Percentiles rank a stretch among this genome's conserved stretches.
These are phyloP conservation scores for Mytilinidion resinicola DNA, from an alignment of 495 filamentous ascomycete species.

Conservation along the genomic window DNA sequence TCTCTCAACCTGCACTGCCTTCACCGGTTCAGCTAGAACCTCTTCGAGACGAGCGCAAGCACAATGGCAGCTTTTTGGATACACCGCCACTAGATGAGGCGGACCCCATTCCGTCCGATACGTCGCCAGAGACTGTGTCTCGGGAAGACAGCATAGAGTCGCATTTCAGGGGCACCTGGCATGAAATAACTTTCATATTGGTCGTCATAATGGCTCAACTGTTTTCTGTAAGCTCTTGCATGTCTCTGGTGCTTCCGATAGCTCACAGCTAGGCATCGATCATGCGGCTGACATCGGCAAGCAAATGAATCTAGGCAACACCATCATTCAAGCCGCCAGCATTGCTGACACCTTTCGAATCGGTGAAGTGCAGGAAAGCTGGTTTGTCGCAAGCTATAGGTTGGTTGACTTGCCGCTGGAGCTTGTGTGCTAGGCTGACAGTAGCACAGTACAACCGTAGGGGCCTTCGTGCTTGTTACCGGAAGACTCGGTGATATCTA, in stretches of 20 bases:
- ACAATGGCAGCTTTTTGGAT: no score
- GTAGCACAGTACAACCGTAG: neutral
- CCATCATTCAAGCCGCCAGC: neutral
- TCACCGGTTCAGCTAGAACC: no score
- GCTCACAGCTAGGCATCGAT: no score
- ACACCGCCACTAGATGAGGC: no score
- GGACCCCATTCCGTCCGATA: neutral
- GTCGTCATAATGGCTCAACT: neutral
- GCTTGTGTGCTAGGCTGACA: neutral
- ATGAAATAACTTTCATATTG: neutral
- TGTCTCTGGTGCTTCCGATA: no score
- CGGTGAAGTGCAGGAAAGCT: neutral
- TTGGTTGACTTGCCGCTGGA: neutral
- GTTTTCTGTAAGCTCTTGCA: neutral
- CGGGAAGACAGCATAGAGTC: neutral
- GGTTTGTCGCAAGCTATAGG: neutral
- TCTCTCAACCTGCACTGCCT: no score
- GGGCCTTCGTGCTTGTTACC: neutral
- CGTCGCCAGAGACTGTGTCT: neutral
- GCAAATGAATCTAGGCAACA: conserved; percentile 5
- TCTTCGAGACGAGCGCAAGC: no score
- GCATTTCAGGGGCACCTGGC: neutral
- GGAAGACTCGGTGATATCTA: neutral
- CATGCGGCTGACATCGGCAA: neutral
- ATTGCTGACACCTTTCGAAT: conserved; percentile 1